A percentile compares a stretch with the other conserved stretches of the same genome.
phyloP scores from a whole-genome alignment of 371 early-diverging fungal genomes.

The Zopfochytrium polystomum region DNA sequence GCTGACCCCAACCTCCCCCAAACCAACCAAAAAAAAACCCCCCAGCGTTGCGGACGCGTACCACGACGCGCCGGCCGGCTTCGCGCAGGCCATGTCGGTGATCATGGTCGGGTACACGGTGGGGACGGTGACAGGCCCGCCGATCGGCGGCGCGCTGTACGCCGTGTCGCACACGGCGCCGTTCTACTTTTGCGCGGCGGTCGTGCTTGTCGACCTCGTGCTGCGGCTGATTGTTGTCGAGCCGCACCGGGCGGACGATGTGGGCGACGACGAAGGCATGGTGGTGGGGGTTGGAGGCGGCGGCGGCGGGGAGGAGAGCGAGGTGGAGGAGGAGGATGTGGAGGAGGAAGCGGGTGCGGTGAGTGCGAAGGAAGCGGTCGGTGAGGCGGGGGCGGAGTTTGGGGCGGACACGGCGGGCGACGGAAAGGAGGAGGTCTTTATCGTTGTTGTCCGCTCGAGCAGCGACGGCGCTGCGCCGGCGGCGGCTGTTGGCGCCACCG shows the following conservation, averaged over 20 bases:
- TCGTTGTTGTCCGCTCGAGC: too few species aligned
- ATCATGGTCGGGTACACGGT: constrained; percentile 69
- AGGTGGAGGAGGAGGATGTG: neutral
- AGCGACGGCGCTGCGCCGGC: too few species aligned
- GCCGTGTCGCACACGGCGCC: constrained; percentile 67
- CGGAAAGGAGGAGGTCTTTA: too few species aligned
- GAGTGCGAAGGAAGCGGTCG: too few species aligned
- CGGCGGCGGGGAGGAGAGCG: neutral
- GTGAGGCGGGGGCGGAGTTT: too few species aligned
- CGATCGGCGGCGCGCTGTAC: constrained; percentile 72
- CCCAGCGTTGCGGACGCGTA: constrained; percentile 75
- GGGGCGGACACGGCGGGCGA: too few species aligned
- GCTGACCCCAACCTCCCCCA: neutral
- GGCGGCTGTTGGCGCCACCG: too few species aligned
- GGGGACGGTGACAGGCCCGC: constrained; percentile 71
- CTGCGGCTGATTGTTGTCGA: constrained; percentile 62
- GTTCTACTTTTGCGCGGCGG: constrained; percentile 66
- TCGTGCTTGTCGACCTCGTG: constrained; percentile 68
- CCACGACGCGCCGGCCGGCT: constrained; percentile 51
- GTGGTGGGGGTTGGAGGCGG: constrained; percentile 1
- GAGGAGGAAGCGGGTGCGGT: too few species aligned
- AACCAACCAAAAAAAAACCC: too few species aligned
- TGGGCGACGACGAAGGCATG: constrained; percentile 13
- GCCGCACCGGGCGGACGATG: too few species aligned
- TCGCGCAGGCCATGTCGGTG: constrained; percentile 76